These are phyloP conservation scores for Solanum aculeatissimum DNA, from an alignment of 305 asterid species.

Conservation along the genomic window DNA sequence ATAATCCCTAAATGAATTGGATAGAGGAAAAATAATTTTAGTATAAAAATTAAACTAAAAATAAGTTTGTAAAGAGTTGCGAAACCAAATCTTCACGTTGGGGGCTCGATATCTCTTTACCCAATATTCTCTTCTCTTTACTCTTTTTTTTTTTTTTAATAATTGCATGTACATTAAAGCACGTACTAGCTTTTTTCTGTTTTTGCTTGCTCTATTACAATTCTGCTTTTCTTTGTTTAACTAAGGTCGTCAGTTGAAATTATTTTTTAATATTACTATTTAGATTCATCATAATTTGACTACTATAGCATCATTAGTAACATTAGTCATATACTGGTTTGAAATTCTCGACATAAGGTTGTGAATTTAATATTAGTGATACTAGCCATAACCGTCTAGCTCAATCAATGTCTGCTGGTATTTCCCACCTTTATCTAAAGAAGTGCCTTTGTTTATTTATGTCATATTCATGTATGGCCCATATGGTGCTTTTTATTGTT, in stretches of 20 bases:
- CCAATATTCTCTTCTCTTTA: not conserved
- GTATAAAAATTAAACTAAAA: too few species aligned
- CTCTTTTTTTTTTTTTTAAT: not conserved
- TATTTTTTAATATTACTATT: not conserved
- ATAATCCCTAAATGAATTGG: too few species aligned
- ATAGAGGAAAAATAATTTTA: too few species aligned
- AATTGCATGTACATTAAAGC: not conserved
- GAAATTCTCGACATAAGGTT: not conserved
- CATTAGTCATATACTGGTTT: not conserved
- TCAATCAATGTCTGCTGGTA: not conserved
- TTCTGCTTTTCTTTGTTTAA: not conserved
- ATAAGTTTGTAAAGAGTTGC: too few species aligned
- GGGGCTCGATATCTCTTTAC: not conserved
- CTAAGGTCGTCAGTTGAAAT: not conserved
- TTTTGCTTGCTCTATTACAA: not conserved
- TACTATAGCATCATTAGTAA: not conserved
- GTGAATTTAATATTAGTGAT: not conserved
- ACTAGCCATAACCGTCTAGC: not conserved
- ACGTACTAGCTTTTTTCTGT: not conserved
- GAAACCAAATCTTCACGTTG: not conserved
- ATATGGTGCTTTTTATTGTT: not conserved
- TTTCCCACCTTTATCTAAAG: not conserved
- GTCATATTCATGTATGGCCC: not conserved
- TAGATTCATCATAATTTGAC: not conserved
- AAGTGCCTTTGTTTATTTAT: not conserved